These are phyloP conservation scores for Ceratocystis albifundus DNA, from an alignment of 2,329 filamentous ascomycete genomes.

Conservation along the genomic window DNA sequence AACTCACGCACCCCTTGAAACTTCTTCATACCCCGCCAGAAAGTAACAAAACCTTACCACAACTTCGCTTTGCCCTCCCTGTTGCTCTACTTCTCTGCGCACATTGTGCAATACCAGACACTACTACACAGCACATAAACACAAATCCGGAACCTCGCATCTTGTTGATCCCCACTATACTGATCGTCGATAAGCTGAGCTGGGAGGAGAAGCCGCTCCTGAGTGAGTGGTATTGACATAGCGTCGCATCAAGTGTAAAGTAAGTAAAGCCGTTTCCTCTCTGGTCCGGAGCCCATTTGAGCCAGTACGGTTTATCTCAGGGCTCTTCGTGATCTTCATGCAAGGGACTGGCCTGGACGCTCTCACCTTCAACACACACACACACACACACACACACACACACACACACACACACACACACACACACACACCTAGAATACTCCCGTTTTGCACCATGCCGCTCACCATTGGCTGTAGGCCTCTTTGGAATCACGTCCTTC, in stretches of 20 bases:
- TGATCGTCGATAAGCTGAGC: background rate
- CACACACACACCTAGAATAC: too few relatives aligned
- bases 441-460: background rate
- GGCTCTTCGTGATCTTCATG: background rate
- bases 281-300: background rate
- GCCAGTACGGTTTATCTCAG: background rate
- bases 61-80: too few relatives aligned
- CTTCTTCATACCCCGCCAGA: background rate
- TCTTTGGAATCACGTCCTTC: background rate
- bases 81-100: background rate
- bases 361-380: background rate
- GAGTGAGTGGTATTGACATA: background rate
- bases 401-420: too few relatives aligned
- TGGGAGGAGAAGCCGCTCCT: background rate
- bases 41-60: background rate
- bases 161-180: background rate
- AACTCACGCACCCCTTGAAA: background rate
- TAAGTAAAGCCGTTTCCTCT: background rate
- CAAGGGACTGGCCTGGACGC: slow-evolving; percentile 1
- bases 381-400: too few relatives aligned
- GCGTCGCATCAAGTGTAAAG: background rate
- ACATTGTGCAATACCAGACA: background rate
- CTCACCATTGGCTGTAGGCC: background rate
- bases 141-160: background rate
- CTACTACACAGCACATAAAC: background rate